Evolutionary conservation across 1,139 yeast genomes (phyloP), one percentile per base, ranked within the genome.

Genomic region (Meyerozyma athensensis): DNA sequence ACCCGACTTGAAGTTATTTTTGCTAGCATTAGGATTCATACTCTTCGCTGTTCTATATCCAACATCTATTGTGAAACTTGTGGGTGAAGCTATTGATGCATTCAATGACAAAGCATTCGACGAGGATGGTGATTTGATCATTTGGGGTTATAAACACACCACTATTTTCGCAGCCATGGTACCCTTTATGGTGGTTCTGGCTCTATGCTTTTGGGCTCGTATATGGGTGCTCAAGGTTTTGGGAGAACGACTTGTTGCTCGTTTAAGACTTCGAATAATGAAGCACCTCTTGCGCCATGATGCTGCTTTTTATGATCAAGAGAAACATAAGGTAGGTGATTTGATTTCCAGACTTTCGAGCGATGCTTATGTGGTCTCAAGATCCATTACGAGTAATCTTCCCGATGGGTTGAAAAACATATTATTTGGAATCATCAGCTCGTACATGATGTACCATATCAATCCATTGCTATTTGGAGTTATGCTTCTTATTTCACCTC

Each of bases 291-390:
- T 75, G 32, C 60, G 79, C 28, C 78, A 74, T 48, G 81, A 75
- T 47, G 54, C 76, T 7, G 63, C 67, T 3, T 75, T 72, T 44
- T 75, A 67, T 43, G 80, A 75, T 46, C 59, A 62, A 31, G 78
- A 73, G 24, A 74, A 72, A 44, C 71, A 75, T 49, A 71, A 74
- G 45, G 76, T 74, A 2, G 80, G 81, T n/a, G 75, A 74, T 43
- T 65, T 75, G 44, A 73, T 76, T 37, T 67, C 77, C 17, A 56
- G 78, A 38, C 63, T 75, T 34, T 71, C 77, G 12, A 71, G 76
- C 45, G 79, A 74, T 49, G 79, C 79, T 6, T 73, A 74, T 46
- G 74, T 72, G 24, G 80, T 63, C 30, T 72, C 66, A 28, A 60
- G 66, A 49, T 74, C 66, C 12, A 70, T 63, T 43, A 74, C 75